Evolutionary conservation across 768 basidiomycete species (phyloP).

Genomic region (Mycena alexandri): DNA sequence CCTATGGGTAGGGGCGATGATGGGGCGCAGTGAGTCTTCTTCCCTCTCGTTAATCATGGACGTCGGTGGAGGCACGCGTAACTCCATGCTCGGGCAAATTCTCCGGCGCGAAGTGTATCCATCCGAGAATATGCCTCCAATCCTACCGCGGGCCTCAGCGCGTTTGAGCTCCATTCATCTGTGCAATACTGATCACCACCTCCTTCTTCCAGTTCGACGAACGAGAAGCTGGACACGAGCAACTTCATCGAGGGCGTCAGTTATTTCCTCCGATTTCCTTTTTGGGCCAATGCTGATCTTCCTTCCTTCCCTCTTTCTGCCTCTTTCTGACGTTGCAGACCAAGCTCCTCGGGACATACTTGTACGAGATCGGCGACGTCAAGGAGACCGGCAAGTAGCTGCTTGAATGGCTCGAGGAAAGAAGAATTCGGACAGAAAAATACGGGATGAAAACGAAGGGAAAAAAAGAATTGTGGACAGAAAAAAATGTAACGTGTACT

Average conservation of each 20-base stretch:
- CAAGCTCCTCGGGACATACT: conserved; percentile 83
- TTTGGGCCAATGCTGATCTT: neutral
- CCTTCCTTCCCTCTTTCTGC: neutral
- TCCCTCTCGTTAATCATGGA: neutral
- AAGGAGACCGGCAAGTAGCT: conserved; percentile 10
- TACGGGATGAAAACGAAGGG: no score
- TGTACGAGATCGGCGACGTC: conserved; percentile 72
- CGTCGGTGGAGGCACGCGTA: neutral
- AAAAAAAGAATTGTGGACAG: no score
- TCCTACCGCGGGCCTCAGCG: no score
- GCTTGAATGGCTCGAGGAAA: neutral
- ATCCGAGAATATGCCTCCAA: no score
- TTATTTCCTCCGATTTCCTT: neutral
- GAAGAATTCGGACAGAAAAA: neutral
- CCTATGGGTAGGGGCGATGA: conserved; percentile 97
- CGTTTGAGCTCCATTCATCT: neutral
- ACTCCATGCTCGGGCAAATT: no score
- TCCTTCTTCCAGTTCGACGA: conserved; percentile 73
- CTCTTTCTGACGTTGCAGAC: conserved; percentile 53
- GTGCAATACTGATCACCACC: neutral
- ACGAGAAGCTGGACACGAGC: conserved; percentile 92
- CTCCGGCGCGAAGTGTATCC: no score
- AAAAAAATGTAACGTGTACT: no score
- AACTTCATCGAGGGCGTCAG: conserved; percentile 91
- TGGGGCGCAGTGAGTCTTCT: conserved; percentile 82